Conservation (phyloP, 257 asterid species). For the Scutellaria baicalensis region DNA sequence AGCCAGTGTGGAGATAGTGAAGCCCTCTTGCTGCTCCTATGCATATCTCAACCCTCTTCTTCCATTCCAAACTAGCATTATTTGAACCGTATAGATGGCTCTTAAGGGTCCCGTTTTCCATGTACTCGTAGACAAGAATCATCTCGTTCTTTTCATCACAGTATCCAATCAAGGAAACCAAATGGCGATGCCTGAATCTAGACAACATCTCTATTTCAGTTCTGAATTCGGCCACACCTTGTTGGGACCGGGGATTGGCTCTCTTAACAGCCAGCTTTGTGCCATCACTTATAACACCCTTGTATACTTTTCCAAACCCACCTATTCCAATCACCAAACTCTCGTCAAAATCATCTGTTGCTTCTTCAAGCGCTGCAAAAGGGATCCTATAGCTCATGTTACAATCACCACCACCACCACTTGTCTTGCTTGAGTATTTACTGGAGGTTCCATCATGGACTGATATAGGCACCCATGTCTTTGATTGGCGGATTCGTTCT, state of each 20-base stretch:
- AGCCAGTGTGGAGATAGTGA: constrained; percentile 82
- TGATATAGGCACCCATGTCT: constrained; percentile 69
- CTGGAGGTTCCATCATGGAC: constrained; percentile 57
- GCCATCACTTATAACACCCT: constrained; percentile 56
- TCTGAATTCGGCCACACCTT: constrained; percentile 65
- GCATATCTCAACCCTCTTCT: constrained; percentile 77
- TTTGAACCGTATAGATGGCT: constrained; percentile 62
- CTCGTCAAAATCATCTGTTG: constrained; percentile 69
- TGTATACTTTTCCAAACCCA: constrained; percentile 86
- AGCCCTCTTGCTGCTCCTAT: constrained; percentile 78
- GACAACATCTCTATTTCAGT: constrained; percentile 91
- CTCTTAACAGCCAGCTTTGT: constrained; percentile 72
- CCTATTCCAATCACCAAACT: constrained; percentile 70
- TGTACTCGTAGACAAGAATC: constrained; percentile 72
- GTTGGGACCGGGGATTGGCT: constrained; percentile 79
- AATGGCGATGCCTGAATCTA: constrained; percentile 73
- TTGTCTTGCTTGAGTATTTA: constrained; percentile 53
- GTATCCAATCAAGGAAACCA: constrained; percentile 75
- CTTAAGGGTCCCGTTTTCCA: constrained; percentile 81
- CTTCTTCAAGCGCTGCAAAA: constrained; percentile 61
- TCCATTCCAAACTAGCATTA: constrained; percentile 58
- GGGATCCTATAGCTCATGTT: constrained; percentile 74
- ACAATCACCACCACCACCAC: constrained; percentile 38
- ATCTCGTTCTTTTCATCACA: constrained; percentile 77
- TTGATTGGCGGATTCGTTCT: constrained; percentile 38